A percentile compares a stretch with the other conserved stretches of the same genome.
Conservation (phyloP, 257 asterid species). For the Solanum acaule region DNA sequence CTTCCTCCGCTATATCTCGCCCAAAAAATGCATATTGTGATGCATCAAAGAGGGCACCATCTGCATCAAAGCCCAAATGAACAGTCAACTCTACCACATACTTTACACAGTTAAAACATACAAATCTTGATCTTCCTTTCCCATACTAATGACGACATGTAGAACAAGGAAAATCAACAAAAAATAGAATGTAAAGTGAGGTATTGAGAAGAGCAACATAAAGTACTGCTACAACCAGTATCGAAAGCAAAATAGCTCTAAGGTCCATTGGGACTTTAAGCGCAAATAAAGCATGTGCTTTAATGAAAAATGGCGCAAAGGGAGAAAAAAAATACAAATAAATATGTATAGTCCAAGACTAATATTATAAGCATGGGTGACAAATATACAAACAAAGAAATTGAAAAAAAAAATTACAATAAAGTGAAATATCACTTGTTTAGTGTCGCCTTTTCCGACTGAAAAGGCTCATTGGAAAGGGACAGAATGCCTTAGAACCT, state of each 20-base stretch:
- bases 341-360: neutral
- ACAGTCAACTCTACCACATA: neutral
- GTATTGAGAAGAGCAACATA: neutral
- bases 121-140: neutral
- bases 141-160: neutral
- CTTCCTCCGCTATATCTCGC: slow-evolving; percentile 44
- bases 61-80: slow-evolving; percentile 27
- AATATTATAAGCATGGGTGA: neutral
- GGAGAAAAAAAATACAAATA: neutral
- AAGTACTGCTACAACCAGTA: neutral
- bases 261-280: neutral
- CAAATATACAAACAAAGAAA: neutral
- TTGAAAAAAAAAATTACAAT: neutral
- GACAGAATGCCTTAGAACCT: neutral
- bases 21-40: slow-evolving; percentile 85
- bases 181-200: neutral
- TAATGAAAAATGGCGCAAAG: neutral
- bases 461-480: neutral
- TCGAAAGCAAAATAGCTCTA: neutral
- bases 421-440: neutral
- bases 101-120: neutral
- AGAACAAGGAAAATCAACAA: neutral
- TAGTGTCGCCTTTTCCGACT: neutral
- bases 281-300: neutral
- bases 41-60: slow-evolving; percentile 60